Evolutionary conservation across 2,329 filamentous ascomycete species (phyloP).

Genomic region (Pseudocercospora vitis): DNA sequence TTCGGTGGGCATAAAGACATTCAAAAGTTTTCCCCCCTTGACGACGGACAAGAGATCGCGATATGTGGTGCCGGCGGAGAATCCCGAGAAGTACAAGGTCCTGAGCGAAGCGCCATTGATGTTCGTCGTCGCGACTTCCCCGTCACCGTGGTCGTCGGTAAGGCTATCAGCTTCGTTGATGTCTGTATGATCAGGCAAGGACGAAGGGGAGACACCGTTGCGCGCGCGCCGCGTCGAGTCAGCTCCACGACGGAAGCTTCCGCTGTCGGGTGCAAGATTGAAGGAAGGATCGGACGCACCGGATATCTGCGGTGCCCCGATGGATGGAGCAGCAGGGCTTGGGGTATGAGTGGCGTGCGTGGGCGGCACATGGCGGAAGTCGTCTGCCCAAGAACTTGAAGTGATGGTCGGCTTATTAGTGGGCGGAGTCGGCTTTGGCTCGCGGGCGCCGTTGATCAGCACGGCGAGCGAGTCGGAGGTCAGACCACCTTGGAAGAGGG

Average conservation of each 20-base stretch:
- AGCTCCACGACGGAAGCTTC: conserved; percentile 15
- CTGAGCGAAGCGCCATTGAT: conserved; percentile 36
- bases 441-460: conserved; percentile 39
- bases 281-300: conserved; percentile 16
- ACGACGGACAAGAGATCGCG: conserved; percentile 64
- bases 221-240: conserved; percentile 23
- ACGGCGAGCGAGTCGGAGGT: conserved; percentile 52
- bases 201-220: conserved; percentile 23
- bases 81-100: conserved; percentile 62
- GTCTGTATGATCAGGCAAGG: conserved; percentile 25
- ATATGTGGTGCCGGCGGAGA: conserved; percentile 63
- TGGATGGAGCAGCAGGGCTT: conserved; percentile 1
- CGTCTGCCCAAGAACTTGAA: conserved; percentile 32
- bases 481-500: conserved; percentile 53
- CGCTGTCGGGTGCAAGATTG: conserved; percentile 18
- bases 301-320: conserved; percentile 16
- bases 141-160: conserved; percentile 18
- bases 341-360: conserved; percentile 3
- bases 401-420: conserved; percentile 14
- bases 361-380: conserved; percentile 16
- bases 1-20: conserved; percentile 65
- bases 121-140: conserved; percentile 5
- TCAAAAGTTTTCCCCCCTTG: conserved; percentile 69
- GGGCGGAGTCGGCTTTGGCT: conserved; percentile 13
- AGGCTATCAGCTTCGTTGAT: conserved; percentile 27